phyloP scores from a whole-genome alignment of 1,284 basidiomycete genomes.

The Leccinum solheimii region DNA sequence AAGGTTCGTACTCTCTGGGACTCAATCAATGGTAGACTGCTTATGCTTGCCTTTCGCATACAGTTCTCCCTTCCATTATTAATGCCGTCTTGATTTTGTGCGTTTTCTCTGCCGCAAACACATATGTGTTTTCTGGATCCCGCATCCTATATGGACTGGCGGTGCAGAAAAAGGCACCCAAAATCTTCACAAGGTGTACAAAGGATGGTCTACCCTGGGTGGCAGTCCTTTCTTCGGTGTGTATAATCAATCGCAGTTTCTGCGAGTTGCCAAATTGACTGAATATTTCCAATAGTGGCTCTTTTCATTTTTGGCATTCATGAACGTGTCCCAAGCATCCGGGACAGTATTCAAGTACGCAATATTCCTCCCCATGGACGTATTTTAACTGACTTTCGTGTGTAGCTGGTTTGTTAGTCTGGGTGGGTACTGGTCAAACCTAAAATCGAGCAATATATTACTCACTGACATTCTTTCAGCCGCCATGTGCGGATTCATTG shows the following conservation, averaged over 20 bases:
- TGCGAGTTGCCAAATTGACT: conserved; percentile 17
- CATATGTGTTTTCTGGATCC: conserved; percentile 77
- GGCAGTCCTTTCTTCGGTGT: conserved; percentile 9
- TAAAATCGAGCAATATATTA: not conserved
- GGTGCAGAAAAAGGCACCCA: conserved; percentile 72
- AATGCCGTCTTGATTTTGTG: conserved; percentile 68
- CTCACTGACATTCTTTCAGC: conserved; percentile 20
- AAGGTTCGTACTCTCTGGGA: conserved; percentile 34
- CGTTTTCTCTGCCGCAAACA: conserved; percentile 86
- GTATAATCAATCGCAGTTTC: not conserved
- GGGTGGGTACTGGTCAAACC: conserved; percentile 16
- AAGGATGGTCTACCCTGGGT: conserved; percentile 25
- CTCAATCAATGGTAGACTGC: not conserved
- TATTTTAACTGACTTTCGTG: not conserved
- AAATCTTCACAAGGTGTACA: conserved; percentile 64
- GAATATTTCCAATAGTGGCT: conserved; percentile 42
- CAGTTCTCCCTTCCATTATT: conserved; percentile 67
- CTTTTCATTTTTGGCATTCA: conserved; percentile 28
- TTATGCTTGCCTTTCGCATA: not conserved
- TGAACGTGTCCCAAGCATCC: conserved; percentile 20
- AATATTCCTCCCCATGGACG: not conserved
- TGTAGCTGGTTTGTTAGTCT: conserved; percentile 51
- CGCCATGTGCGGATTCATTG: conserved; percentile 53
- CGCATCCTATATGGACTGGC: conserved; percentile 84
- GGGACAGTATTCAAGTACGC: conserved; percentile 29